Percentiles rank a stretch among this genome's conserved stretches.
These are phyloP conservation scores for Rhododendron vialii DNA, from an alignment of 148 eudicot genomes.

Conservation along the genomic window DNA sequence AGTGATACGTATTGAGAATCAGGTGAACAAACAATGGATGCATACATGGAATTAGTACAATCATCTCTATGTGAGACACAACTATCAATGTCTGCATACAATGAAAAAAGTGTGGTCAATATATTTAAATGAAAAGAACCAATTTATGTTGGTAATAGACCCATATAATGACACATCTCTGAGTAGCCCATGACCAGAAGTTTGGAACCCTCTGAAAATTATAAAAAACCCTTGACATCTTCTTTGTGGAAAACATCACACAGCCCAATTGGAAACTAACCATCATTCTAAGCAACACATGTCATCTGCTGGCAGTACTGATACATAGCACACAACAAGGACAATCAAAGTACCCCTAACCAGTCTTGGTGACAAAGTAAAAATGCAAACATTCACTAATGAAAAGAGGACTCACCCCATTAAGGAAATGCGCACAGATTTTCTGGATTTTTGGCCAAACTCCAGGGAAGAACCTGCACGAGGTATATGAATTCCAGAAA, in stretches of 20 bases:
- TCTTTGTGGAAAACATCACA: background rate
- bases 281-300: background rate
- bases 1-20: background rate
- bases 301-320: background rate
- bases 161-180: background rate
- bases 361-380: background rate
- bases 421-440: slow-evolving; percentile 62
- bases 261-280: background rate
- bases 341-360: background rate
- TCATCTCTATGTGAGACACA: background rate
- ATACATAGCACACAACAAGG: background rate
- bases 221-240: background rate
- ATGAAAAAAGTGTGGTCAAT: background rate
- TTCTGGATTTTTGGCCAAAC: slow-evolving; percentile 41
- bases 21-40: background rate
- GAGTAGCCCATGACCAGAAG: background rate
- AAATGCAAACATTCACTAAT: background rate
- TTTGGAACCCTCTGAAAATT: background rate
- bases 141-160: background rate
- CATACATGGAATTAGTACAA: background rate
- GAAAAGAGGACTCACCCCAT: slow-evolving; percentile 51
- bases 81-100: background rate
- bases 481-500: slow-evolving; percentile 26
- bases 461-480: slow-evolving; percentile 29
- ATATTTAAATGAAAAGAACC: background rate